Base-by-base conservation (phyloP, 495 filamentous ascomycete genomes). In the Astrocystis sublimbata region DNA sequence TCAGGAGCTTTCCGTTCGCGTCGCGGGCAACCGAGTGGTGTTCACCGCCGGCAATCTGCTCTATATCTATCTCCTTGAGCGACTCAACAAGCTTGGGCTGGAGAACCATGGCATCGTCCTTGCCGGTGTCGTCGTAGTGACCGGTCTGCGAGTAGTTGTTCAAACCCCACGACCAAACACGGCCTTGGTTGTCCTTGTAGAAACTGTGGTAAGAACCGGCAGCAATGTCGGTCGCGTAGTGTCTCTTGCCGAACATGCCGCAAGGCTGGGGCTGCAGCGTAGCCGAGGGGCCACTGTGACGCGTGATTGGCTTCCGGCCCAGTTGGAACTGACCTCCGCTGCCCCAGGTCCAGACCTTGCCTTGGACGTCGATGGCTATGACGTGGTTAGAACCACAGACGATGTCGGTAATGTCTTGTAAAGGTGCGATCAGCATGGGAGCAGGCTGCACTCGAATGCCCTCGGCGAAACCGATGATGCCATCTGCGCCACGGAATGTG, bases 71-170 rank as follows among this genome's bases (percentile, higher is more conserved):
- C 26, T 79, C 73, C 15, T 72, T 68, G 31, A 98, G 82, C 4
- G 80, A 81, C 2, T 63, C 55, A 43, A 82, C 69, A 19, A 76
- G 40, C 19, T 74, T 71, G n/a, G 79, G 78, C 56, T 73, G 73
- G 30, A 81, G 72, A 47, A 79, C 62, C 69, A 75, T 76, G 23
- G 73, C 66, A 7, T 86, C 86, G 15, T 85, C 70, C 12, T 81
- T 81, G 59, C 92, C 92, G 24, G 87, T 91, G 49, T 84, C 83
- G 12, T 85, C 82, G 12, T 79, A 78, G 55, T 92, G 81, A 45
- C 90, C 94, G 9, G 88, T 90, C 70, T 92, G 88, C 31, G 88
- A 86, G 68, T 88, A 94, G 67, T 87, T 89, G 75, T 96, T 96
- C 42, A 91, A 72, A 9, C 92, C 92, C 91, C 92, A 96, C 1